Evolutionary conservation across 176 grass and related monocot species (phyloP).

Genomic region (Chloris gayana): DNA sequence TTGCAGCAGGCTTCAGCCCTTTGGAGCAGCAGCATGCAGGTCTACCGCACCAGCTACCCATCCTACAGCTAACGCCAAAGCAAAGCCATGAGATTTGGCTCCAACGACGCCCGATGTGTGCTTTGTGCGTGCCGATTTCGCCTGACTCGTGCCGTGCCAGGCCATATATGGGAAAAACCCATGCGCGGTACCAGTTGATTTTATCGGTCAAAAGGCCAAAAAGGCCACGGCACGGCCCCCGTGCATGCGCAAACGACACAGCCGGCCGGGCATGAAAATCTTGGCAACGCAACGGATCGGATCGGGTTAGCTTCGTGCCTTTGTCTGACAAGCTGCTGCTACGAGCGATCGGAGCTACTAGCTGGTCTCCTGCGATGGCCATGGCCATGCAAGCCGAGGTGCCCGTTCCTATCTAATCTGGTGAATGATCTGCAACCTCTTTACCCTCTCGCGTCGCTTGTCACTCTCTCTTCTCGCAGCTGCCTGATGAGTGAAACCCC

Average conservation of each 20-base stretch:
- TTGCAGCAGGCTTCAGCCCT: neutral
- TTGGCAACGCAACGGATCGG: neutral
- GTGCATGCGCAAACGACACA: no score
- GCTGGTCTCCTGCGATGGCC: neutral
- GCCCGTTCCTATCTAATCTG: slow-evolving; percentile 14
- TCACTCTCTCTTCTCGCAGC: neutral
- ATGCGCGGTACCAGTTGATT: no score
- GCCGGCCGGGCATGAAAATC: neutral
- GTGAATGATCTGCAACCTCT: slow-evolving; percentile 24
- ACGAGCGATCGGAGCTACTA: no score
- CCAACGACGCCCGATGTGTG: neutral
- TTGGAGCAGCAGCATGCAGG: neutral
- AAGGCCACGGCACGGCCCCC: neutral
- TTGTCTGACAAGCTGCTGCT: no score
- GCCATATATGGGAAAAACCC: slow-evolving; percentile 50
- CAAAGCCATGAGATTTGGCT: neutral
- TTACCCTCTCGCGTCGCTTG: slow-evolving; percentile 6
- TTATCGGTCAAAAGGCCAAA: no score
- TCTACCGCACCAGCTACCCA: slow-evolving; percentile 5
- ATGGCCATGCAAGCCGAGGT: neutral
- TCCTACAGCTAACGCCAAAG: neutral
- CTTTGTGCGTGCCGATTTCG: slow-evolving; percentile 27
- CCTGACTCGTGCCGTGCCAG: slow-evolving; percentile 33
- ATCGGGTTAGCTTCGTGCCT: no score
- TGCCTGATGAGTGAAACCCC: neutral